Base-by-base conservation (phyloP, 2,329 filamentous ascomycete genomes). In the Arthrobotrys pseudoclavata region DNA sequence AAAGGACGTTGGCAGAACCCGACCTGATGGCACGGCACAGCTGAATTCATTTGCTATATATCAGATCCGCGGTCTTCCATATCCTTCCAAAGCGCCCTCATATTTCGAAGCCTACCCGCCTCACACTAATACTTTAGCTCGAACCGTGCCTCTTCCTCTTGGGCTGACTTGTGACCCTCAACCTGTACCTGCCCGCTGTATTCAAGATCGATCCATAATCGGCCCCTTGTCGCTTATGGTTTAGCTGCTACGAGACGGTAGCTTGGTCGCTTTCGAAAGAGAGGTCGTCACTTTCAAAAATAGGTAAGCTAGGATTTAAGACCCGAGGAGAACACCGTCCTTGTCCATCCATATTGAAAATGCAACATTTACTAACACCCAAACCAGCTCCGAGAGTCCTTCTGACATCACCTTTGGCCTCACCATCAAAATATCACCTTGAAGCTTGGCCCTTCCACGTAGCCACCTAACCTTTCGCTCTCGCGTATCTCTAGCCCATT, bases 311-410 rank as follows among this genome's bases (percentile, higher is more conserved):
- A 45, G 60, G 45, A 53, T 45, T 45, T 22, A 22, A 42, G 31
- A 55, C 18, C 67, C 61, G 67, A 60, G 53, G 20, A 26, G 42
- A 69, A 47, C 31, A 10, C 34, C 15, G 7, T 48, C 45, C 37
- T 31, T 63, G 57, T 15, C 57, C 34, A 29, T 48, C 34, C 40
- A 20, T 37, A 18, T 24, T 24, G 18, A 71, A 77, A 77, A 77
- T 77, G 40, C 74, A 77, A 77, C 74, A 66, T 5, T n/a, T 31
- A 34, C 71, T 76, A 69, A 76, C 64, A 60, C 57, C 62, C 55
- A 45, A 29, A 29, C 29, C 40, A 63, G 60, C 40, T 48, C 42
- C 24, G 5, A 15, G 50, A 26, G n/a, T 37, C 22, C 18, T 47
- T 55, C n/a, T 24, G 10, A 60, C 55, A 6, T 24, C 18, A 15